phyloP scores from a whole-genome alignment of 2,329 filamentous ascomycete genomes.

The Calonectria honghensis region DNA sequence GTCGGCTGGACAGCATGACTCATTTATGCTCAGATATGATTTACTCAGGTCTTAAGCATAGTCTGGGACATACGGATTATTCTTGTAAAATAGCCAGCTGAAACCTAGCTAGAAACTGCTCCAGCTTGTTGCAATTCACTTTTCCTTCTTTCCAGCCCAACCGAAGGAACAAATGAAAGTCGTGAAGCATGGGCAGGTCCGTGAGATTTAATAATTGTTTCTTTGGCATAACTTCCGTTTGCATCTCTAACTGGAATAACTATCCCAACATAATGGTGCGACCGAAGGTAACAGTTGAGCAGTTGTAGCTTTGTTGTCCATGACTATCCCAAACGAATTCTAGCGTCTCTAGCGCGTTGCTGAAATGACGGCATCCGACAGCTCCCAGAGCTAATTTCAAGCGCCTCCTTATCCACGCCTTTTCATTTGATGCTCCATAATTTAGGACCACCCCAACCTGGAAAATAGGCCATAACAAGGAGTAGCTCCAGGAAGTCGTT shows the following conservation, averaged over 20 bases:
- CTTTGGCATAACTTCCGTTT: neutral
- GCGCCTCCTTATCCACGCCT: neutral
- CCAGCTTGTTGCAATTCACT: neutral
- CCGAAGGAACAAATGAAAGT: neutral
- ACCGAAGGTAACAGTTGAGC: neutral
- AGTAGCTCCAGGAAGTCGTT: constrained; percentile 2
- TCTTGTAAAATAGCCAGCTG: neutral
- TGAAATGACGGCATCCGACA: constrained; percentile 4
- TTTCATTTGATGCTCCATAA: neutral
- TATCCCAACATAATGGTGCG: neutral
- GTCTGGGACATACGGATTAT: neutral
- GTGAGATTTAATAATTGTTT: too few relatives aligned
- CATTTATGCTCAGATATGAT: neutral
- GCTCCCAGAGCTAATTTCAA: neutral
- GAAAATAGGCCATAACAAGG: constrained; percentile 1
- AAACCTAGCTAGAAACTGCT: neutral
- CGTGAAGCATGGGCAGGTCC: neutral
- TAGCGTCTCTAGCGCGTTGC: neutral
- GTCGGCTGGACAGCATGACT: neutral
- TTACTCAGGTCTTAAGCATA: neutral
- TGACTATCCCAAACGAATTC: neutral
- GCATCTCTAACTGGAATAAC: neutral
- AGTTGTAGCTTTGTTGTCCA: neutral
- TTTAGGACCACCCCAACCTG: neutral
- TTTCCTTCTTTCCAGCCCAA: too few relatives aligned